Percentiles rank a stretch among this genome's conserved stretches.
Evolutionary conservation across 2,329 filamentous ascomycete genomes (phyloP).

Genomic region (Hypoxylon sp.): DNA sequence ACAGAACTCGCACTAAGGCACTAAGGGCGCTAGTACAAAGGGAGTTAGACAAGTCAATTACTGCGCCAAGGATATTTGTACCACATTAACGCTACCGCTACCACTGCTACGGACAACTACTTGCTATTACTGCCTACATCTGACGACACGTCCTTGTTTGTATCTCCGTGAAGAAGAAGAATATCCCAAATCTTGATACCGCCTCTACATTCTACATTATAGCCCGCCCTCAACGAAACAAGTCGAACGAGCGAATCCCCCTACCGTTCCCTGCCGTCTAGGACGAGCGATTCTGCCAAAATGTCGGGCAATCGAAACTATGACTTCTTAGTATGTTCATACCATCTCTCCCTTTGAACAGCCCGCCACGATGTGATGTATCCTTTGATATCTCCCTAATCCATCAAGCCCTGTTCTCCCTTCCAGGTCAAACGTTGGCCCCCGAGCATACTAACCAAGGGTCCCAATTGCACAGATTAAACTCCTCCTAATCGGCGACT

Average conservation of each 20-base stretch:
- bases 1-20: slow-evolving; percentile 15
- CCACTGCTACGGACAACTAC: slow-evolving; percentile 22
- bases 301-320: slow-evolving; percentile 99
- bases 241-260: slow-evolving; percentile 30
- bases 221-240: slow-evolving; percentile 15
- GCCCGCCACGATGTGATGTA: slow-evolving; percentile 21
- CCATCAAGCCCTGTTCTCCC: slow-evolving; percentile 35
- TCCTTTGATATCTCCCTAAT: slow-evolving; percentile 36
- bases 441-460: neutral
- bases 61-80: slow-evolving; percentile 46
- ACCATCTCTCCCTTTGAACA: slow-evolving; percentile 41
- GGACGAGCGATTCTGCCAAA: slow-evolving; percentile 55
- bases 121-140: slow-evolving; percentile 42
- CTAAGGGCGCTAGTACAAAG: slow-evolving; percentile 46
- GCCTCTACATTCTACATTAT: slow-evolving; percentile 18
- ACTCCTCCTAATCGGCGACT: slow-evolving; percentile 95
- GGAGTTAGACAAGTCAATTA: slow-evolving; percentile 45
- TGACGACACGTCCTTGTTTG: slow-evolving; percentile 47
- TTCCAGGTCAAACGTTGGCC: neutral
- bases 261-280: slow-evolving; percentile 34
- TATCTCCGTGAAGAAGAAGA: slow-evolving; percentile 11
- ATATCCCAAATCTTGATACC: slow-evolving; percentile 16
- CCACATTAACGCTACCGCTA: slow-evolving; percentile 23
- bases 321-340: slow-evolving; percentile 86
- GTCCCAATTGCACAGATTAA: slow-evolving; percentile 78